Base-by-base conservation (phyloP, 2,329 filamentous ascomycete genomes). In the Diaporthe sp. region DNA sequence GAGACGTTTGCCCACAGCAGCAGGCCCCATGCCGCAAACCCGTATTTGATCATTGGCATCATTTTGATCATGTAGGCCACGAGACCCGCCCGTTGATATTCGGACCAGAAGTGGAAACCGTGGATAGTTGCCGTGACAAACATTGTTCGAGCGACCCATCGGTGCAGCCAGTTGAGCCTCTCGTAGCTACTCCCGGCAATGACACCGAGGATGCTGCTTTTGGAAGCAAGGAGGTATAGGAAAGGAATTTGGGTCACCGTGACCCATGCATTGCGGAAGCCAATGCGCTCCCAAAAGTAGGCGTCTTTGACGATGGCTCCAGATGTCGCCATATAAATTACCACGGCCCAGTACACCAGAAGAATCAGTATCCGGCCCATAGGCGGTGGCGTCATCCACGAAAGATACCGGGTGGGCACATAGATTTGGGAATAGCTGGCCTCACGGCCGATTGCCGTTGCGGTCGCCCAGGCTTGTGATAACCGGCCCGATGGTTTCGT, bases 151-250 rank as follows among this genome's bases (percentile, higher is more conserved):
- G 91, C 92, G 13, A 92, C 90, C 93, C 93, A 95, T 76, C 93
- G 89, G 79, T 95, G 93, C 71, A 94, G 83, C 93, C 93, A 94
- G 81, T 94, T 94, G 75, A 94, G 85, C 12, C 91, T 88, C 83
- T 94, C 93, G 79, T 94, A 91, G 76, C 92, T 91, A 13, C 89
- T 87, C 15, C 92, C 93, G 5, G 89, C 87, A 34, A 94, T 83
- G 72, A 88, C 85, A 1, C 90, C 92, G n/a, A 94, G 83, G 28
- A 91, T 79, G 77, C 87, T 92, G 76, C 88, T 86, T 80, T 92
- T 92, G 77, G 89, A 89, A 37, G 90, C 88, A 19, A 94, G 86
- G 3, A 94, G 85, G 79, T 91, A 93, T 13, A 93, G 84, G 28
- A 94, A 84, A 0, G 92, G 92, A 57, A 94, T 87, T 81, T 94